phyloP scores from a whole-genome alignment of 306 rosid genomes.

The Citrullus mucosospermus region DNA sequence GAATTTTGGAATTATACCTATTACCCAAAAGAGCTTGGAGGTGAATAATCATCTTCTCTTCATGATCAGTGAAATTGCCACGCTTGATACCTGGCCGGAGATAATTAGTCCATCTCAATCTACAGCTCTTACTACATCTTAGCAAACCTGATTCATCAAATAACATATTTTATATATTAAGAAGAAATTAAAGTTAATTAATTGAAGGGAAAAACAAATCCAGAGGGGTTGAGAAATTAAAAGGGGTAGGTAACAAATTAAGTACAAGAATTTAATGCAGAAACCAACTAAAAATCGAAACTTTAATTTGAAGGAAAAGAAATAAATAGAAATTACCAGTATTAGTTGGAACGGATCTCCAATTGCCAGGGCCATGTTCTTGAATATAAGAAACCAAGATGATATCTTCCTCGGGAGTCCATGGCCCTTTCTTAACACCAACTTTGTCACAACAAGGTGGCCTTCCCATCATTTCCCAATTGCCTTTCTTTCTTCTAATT shows the following conservation, averaged over 20 bases:
- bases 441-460: constrained; percentile 55
- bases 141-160: constrained; percentile 27
- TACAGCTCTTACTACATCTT: constrained; percentile 65
- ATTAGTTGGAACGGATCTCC: constrained; percentile 55
- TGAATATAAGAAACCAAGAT: constrained; percentile 57
- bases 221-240: neutral
- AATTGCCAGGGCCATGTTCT: constrained; percentile 53
- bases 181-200: neutral
- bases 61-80: constrained; percentile 54
- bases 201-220: neutral
- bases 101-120: constrained; percentile 64
- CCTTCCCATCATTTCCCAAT: constrained; percentile 35
- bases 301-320: neutral
- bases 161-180: too few species aligned
- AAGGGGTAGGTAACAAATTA: neutral
- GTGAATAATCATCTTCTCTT: constrained; percentile 56
- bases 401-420: constrained; percentile 73
- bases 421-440: constrained; percentile 60
- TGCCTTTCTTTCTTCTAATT: neutral
- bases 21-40: constrained; percentile 70
- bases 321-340: constrained; percentile 19
- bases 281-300: neutral
- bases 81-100: constrained; percentile 64
- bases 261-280: neutral
- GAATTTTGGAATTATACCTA: constrained; percentile 13